These are phyloP conservation scores for Fragaria iinumae DNA, from an alignment of 306 rosid genomes.

Conservation along the genomic window DNA sequence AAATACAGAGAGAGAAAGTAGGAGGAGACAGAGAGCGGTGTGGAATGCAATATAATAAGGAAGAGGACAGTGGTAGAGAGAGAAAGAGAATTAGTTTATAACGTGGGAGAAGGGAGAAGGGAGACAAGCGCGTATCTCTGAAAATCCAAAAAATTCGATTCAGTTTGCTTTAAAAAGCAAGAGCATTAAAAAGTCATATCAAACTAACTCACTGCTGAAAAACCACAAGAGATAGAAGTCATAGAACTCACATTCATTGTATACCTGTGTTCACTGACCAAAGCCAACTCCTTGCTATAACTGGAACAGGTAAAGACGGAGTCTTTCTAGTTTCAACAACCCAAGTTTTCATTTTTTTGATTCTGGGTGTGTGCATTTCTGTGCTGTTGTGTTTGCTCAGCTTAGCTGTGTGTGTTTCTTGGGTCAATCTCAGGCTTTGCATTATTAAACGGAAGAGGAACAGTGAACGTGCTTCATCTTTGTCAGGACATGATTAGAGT, in stretches of 20 bases:
- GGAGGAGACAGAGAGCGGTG: slow-evolving; percentile 13
- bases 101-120: slow-evolving; percentile 21
- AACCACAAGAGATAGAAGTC: not conserved
- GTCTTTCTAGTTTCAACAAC: slow-evolving; percentile 26
- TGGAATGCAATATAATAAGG: slow-evolving; percentile 23
- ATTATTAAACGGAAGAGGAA: slow-evolving; percentile 54
- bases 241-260: slow-evolving; percentile 38
- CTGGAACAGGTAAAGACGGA: slow-evolving; percentile 35
- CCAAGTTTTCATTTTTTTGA: not conserved
- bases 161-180: slow-evolving; percentile 43
- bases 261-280: slow-evolving; percentile 1
- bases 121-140: slow-evolving; percentile 73
- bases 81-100: slow-evolving; percentile 14
- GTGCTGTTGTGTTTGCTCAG: slow-evolving; percentile 32
- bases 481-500: slow-evolving; percentile 50
- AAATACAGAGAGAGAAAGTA: not conserved
- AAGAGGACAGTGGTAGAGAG: slow-evolving; percentile 13
- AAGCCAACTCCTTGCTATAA: slow-evolving; percentile 26
- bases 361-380: slow-evolving; percentile 31
- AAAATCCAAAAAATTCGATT: slow-evolving; percentile 72
- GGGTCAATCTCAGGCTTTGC: slow-evolving; percentile 48
- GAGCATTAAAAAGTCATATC: slow-evolving; percentile 24
- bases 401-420: slow-evolving; percentile 63
- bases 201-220: slow-evolving; percentile 15
- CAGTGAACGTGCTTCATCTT: slow-evolving; percentile 71